Conservation (phyloP, 345 rosid genomes). For the Microcos paniculata region DNA sequence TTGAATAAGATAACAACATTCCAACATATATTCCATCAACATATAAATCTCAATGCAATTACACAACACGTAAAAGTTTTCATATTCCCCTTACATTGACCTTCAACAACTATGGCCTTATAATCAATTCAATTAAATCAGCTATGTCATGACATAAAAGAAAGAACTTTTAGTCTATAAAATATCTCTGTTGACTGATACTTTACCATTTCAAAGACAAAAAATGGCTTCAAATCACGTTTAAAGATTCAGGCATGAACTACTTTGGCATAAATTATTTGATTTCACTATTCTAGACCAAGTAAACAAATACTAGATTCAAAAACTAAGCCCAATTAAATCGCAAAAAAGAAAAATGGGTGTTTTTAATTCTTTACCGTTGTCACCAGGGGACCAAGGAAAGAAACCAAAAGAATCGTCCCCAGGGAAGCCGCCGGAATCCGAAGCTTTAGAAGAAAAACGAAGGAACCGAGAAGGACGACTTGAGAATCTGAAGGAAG, state of each 20-base stretch:
- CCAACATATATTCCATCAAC: background rate
- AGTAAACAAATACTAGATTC: constrained; percentile 3
- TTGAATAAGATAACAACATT: background rate
- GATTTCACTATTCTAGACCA: background rate
- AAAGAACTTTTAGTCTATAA: background rate
- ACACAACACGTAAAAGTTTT: background rate
- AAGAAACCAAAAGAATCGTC: constrained; percentile 65
- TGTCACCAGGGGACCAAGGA: constrained; percentile 65
- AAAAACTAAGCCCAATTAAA: background rate
- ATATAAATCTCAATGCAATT: constrained; percentile 1
- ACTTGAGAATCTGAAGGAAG: constrained; percentile 26
- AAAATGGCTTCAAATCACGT: background rate
- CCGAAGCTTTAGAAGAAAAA: constrained; percentile 50
- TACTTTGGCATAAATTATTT: background rate
- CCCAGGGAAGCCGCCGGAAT: constrained; percentile 47
- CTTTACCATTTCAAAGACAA: background rate
- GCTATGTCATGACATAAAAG: background rate
- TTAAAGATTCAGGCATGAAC: background rate
- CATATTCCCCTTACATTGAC: background rate
- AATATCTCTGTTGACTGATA: background rate
- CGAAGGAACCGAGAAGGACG: constrained; percentile 44
- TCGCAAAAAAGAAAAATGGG: background rate
- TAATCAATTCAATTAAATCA: constrained; percentile 4
- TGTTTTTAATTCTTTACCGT: constrained; percentile 30
- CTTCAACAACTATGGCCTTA: background rate